These are phyloP conservation scores for Kluyveromyces aestuarii DNA, from an alignment of 805 yeast genomes.

Conservation along the genomic window DNA sequence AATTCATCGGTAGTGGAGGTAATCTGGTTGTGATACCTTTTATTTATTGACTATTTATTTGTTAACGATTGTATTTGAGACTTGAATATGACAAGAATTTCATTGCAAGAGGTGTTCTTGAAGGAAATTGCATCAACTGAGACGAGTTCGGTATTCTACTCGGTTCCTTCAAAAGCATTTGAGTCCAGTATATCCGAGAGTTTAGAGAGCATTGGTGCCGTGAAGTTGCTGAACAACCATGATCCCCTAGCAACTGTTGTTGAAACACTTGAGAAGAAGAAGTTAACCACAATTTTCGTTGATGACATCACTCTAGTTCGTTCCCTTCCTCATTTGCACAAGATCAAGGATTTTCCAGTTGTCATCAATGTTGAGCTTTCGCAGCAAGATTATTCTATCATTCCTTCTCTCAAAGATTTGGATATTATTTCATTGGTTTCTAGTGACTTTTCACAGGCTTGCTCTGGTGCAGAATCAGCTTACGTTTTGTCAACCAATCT, in stretches of 20 bases:
- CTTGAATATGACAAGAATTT: not conserved
- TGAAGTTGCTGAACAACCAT: conserved; percentile 18
- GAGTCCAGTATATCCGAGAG: conserved; percentile 8
- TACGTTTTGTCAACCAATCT: conserved; percentile 44
- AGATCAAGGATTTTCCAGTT: conserved; percentile 34
- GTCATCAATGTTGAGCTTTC: conserved; percentile 55
- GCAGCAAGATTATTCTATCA: conserved; percentile 56
- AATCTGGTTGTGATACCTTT: not conserved
- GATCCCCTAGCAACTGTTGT: conserved; percentile 24
- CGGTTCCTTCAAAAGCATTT: conserved; percentile 13
- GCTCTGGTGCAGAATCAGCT: conserved; percentile 47
- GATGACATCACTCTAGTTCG: conserved; percentile 45
- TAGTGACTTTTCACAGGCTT: conserved; percentile 44
- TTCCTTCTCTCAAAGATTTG: conserved; percentile 67
- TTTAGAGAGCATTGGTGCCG: conserved; percentile 7
- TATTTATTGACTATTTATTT: not conserved
- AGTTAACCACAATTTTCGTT: conserved; percentile 40
- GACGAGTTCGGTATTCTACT: conserved; percentile 11
- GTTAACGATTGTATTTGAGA: not conserved
- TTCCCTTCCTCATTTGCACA: conserved; percentile 48
- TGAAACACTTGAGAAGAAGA: conserved; percentile 11
- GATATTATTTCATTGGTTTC: conserved; percentile 60
- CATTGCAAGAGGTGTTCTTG: not conserved
- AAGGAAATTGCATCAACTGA: not conserved
- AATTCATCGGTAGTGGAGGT: not conserved